Evolutionary conservation across 176 grass and related monocot genomes (phyloP), one percentile per base, ranked within the genome.

Genomic region (Oryza coarctata): DNA sequence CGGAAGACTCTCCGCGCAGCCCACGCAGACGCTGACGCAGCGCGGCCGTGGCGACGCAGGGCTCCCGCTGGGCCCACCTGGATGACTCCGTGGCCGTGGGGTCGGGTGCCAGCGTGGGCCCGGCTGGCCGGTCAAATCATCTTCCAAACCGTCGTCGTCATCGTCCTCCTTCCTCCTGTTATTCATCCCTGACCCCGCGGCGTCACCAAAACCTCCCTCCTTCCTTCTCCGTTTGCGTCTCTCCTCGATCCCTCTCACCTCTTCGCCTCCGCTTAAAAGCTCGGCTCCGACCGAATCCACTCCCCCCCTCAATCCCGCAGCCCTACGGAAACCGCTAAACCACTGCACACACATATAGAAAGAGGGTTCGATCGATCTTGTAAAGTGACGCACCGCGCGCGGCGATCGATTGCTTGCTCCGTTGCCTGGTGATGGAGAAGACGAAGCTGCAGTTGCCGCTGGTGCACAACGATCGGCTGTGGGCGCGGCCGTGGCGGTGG

Each of bases 401-500:
- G 13, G n/a, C n/a, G 4, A 33, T 33, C 32, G 18, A 18, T 52
- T 52, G 49, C 3, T 49, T 5, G 45, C 36, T 39, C 36, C 36
- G 36, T 60, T 81, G 66, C 61, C 64, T 17, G 34, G 8, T 1
- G 7, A 92, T 93, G 92, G 92, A 94, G 76, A 98, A 91, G 55
- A 60, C 50, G 92, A 94, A 87, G 88, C 66, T 87, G 12, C 68
- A 27, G 69, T 62, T 86, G 23, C 43, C 73, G 18, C 68, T 88
- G 41, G 87, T 63, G 71, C 78, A 85, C 65, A 49, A 67, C n/a
- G 88, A 92, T 38, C 83, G 65, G 34, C 64, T 89, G 15, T 91
- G 78, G 80, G 71, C 52, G 44, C 92, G 92, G 50, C 92, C 92
- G 17, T 93, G 92, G 95, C 80, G 95, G 18, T 93, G 90, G 92